A percentile compares a stretch with the other conserved stretches of the same genome.
These are phyloP conservation scores for Allodekkera sacchari DNA, from an alignment of 805 yeast species.

Conservation along the genomic window DNA sequence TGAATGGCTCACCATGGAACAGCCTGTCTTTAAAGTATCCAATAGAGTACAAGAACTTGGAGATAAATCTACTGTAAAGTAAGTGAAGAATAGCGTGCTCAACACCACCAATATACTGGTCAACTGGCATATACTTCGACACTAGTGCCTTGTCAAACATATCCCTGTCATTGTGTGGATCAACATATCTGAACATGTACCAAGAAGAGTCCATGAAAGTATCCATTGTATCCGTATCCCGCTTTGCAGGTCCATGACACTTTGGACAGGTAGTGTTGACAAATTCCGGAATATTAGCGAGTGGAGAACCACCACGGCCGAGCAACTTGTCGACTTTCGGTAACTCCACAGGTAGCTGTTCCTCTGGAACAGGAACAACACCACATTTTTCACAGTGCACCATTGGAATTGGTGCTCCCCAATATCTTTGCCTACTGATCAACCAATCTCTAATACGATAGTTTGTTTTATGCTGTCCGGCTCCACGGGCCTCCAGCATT, in stretches of 20 bases:
- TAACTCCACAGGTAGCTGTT: constrained; percentile 72
- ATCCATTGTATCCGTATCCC: constrained; percentile 98
- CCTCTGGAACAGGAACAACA: constrained; percentile 83
- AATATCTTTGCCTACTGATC: constrained; percentile 86
- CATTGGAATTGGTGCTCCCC: constrained; percentile 99
- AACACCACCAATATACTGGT: constrained; percentile 87
- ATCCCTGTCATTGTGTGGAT: constrained; percentile 47
- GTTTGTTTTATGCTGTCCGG: constrained; percentile 44
- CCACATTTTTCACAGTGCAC: constrained; percentile 85
- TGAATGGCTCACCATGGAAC: constrained; percentile 71
- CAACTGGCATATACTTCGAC: constrained; percentile 63
- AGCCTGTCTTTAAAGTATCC: constrained; percentile 61
- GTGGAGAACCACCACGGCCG: constrained; percentile 56
- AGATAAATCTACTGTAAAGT: constrained; percentile 75
- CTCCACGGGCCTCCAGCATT: constrained; percentile 11
- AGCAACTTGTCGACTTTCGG: constrained; percentile 45
- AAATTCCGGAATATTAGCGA: constrained; percentile 59
- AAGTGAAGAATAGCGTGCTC: constrained; percentile 95
- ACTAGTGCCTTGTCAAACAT: constrained; percentile 52
- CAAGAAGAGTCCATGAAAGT: constrained; percentile 97
- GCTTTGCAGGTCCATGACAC: constrained; percentile 61
- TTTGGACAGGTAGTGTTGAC: constrained; percentile 72
- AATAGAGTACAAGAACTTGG: constrained; percentile 63
- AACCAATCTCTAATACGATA: constrained; percentile 87
- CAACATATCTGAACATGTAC: constrained; percentile 84